Evolutionary conservation across 495 filamentous ascomycete species (phyloP), one percentile per base, ranked within the genome.

Genomic region (Hypoxylon lenormandii): DNA sequence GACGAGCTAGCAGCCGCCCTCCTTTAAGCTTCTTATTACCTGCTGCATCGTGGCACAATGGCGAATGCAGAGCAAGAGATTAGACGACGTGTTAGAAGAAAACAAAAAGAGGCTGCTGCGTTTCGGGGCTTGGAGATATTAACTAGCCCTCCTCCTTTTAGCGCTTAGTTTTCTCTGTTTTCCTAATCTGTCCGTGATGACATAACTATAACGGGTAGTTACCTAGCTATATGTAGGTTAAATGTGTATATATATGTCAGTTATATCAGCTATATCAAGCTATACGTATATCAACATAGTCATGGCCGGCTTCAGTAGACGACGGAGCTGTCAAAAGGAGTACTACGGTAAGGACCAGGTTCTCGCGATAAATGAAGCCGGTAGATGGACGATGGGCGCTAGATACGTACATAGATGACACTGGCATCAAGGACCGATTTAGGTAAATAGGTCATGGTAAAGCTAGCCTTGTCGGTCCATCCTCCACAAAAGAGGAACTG

Each of bases 271-370:
- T n/a, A n/a, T n/a, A n/a, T n/a, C n/a, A n/a, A n/a, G n/a, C n/a
- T n/a, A n/a, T n/a, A n/a, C n/a, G n/a, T 55, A 58, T 71, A 66
- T 66, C 62, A 71, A 64, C 66, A 60, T 55, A 54, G 66, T 60
- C 56, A 56, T 33, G 30, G 30, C 30, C 30, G 5, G 30, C 30
- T 33, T 8, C 3, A 11, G 10, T 33, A 51, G 42, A 51, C 51
- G 48, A 61, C 61, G 60, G 28, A 64, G 11, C 16, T 38, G 37
- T 38, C 47, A 47, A 36, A 45, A 52, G 18, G n/a, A n/a, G n/a
- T n/a, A n/a, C n/a, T n/a, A n/a, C n/a, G 15, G 15, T 18, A 45
- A 51, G 15, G 66, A 58, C 12, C 40, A 60, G 43, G 60, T 22
- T 56, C 43, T n/a, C 66, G 36, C 6, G 26, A 33, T 62, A 62